Percentiles rank a stretch among this genome's conserved stretches.
Conservation (phyloP, 2,329 filamentous ascomycete genomes). For the Fusarium tuaranense region DNA sequence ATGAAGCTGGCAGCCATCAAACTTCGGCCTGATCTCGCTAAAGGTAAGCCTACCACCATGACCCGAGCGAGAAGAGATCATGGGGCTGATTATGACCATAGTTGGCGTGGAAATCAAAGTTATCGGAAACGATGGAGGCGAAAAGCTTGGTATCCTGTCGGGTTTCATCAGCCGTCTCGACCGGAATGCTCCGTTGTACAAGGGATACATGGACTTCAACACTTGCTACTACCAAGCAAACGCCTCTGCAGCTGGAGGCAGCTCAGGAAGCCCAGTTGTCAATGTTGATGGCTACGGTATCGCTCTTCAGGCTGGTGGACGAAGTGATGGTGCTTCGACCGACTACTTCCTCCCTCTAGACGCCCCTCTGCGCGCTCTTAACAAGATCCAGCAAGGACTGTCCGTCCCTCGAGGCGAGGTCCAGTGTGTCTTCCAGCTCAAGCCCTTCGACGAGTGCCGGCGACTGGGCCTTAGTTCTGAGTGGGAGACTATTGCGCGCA, state of each 20-base stretch:
- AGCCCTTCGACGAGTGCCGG: constrained; percentile 96
- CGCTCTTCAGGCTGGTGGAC: constrained; percentile 85
- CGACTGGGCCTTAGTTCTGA: constrained; percentile 84
- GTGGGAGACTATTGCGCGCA: constrained; percentile 87
- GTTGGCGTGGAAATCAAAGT: constrained; percentile 33
- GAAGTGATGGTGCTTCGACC: constrained; percentile 93
- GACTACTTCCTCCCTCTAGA: constrained; percentile 97
- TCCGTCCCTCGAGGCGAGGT: constrained; percentile 89
- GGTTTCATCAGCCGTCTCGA: constrained; percentile 97
- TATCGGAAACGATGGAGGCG: constrained; percentile 30
- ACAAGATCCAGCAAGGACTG: constrained; percentile 83
- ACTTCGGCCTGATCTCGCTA: constrained; percentile 26
- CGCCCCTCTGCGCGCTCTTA: constrained; percentile 85
- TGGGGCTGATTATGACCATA: background rate
- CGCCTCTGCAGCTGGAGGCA: constrained; percentile 93
- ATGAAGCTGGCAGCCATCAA: constrained; percentile 76
- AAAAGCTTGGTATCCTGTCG: constrained; percentile 61
- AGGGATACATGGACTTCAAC: constrained; percentile 98
- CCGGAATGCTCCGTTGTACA: constrained; percentile 95
- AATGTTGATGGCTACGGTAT: constrained; percentile 91
- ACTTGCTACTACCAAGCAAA: constrained; percentile 97
- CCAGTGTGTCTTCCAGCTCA: constrained; percentile 95
- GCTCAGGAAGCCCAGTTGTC: constrained; percentile 95
- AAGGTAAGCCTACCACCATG: background rate
- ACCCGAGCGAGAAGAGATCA: background rate